Evolutionary conservation across 2,329 filamentous ascomycete genomes (phyloP), one percentile per base, ranked within the genome.

Genomic region (Corniculantispora saksenae): DNA sequence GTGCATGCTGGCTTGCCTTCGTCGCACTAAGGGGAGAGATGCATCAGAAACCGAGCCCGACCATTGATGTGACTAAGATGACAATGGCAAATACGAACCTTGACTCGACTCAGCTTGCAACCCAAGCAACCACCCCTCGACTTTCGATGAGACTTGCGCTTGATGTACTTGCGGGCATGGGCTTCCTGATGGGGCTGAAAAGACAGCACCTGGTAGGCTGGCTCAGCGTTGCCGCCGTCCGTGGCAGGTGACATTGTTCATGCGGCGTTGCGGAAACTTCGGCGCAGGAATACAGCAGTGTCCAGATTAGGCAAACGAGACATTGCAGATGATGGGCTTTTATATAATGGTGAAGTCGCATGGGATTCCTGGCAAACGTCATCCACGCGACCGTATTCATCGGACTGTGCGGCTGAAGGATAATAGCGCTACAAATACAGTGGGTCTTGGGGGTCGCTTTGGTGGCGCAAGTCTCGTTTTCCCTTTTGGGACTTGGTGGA

Each of bases 31-130:
- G 35, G 64, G 53, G 13, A 38, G 0, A 21, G 25, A 29, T 15
- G n/a, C 12, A 23, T 61, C 8, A 55, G 60, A 19, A n/a, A 19
- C 27, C 19, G 23, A 12, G 17, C 48, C 54, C 21, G 17, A 15
- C 21, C 15, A 19, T 3, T 43, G 13, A 5, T 9, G 17, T 21
- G 40, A 12, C 9, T 2, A 15, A 19, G 9, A n/a, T 10, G 2
- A 6, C 21, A 29, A 54, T 43, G 23, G 21, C 13, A 19, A 8
- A 48, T 25, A 64, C 66, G 38, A 48, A 72, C 71, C 68, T 72
- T 72, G 57, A 72, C 68, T 47, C 70, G 65, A 38, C 69, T 72
- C 12, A 69, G 60, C 23, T 71, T 71, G 61, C 71, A 72, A 1
- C 57, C 63, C 1, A 64, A 21, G 56, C 71, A 72, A 3, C 71